Conservation (phyloP, 2,329 filamentous ascomycete genomes). For the Penicillium frequentans region DNA sequence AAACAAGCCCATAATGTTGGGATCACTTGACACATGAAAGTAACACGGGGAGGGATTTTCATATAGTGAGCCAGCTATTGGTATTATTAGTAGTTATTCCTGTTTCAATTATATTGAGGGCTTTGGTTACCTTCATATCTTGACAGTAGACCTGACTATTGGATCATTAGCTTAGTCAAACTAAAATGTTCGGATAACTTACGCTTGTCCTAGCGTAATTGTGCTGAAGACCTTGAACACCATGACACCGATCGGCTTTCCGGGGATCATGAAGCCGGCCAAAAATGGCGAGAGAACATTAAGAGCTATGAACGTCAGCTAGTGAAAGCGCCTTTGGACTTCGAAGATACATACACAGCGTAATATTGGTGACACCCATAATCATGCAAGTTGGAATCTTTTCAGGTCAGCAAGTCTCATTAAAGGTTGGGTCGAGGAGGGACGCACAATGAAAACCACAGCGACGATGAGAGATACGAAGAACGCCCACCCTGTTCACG, state of each 20-base stretch:
- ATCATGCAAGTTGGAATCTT: constrained; percentile 27
- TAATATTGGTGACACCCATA: constrained; percentile 22
- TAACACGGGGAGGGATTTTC: constrained; percentile 44
- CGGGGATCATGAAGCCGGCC: constrained; percentile 26
- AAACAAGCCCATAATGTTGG: constrained; percentile 49
- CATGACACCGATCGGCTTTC: constrained; percentile 27
- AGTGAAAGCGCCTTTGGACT: too few relatives aligned
- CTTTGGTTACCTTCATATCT: constrained; percentile 14
- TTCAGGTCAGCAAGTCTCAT: neutral
- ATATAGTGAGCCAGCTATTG: constrained; percentile 26
- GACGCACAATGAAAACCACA: constrained; percentile 20
- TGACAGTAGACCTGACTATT: constrained; percentile 14
- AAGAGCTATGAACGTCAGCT: constrained; percentile 14
- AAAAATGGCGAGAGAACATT: constrained; percentile 27
- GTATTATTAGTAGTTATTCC: neutral
- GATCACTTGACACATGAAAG: constrained; percentile 51
- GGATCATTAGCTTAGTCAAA: neutral
- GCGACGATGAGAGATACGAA: constrained; percentile 23
- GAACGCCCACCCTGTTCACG: constrained; percentile 20
- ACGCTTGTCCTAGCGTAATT: constrained; percentile 27
- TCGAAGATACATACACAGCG: constrained; percentile 13
- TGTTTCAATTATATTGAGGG: neutral
- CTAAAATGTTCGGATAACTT: neutral
- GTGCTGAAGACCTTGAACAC: constrained; percentile 28
- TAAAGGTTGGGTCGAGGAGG: too few relatives aligned